Conservation (phyloP, 345 rosid species). For the Eucalyptus regnans region DNA sequence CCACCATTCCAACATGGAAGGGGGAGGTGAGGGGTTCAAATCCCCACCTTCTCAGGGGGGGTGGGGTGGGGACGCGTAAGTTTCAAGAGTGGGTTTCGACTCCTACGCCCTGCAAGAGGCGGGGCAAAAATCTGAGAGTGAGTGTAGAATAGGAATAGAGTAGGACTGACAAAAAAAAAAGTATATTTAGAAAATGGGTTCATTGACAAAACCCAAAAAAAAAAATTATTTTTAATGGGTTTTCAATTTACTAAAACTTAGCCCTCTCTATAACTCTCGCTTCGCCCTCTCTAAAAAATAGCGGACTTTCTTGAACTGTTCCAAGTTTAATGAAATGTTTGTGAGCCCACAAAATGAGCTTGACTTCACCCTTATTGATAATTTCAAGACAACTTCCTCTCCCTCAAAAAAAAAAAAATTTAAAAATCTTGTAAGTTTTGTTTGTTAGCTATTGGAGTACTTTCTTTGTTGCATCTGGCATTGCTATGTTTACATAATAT, state of each 20-base stretch:
- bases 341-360: background rate
- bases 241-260: background rate
- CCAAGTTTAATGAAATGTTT: background rate
- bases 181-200: background rate
- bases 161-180: too few species aligned
- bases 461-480: background rate
- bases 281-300: background rate
- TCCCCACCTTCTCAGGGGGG: too few species aligned
- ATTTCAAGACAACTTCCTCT: background rate
- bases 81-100: too few species aligned
- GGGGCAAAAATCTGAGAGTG: too few species aligned
- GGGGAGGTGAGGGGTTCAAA: too few species aligned
- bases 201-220: background rate
- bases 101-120: too few species aligned
- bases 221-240: background rate
- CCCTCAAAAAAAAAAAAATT: background rate
- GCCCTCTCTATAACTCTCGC: background rate
- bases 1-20: too few species aligned
- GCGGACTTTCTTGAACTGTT: background rate
- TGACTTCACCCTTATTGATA: background rate
- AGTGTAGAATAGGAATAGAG: too few species aligned
- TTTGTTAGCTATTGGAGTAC: background rate
- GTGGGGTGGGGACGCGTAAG: too few species aligned
- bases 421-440: background rate
- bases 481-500: background rate